Evolutionary conservation across 1,284 basidiomycete species (phyloP).

Genomic region (Earliella scabrosa): DNA sequence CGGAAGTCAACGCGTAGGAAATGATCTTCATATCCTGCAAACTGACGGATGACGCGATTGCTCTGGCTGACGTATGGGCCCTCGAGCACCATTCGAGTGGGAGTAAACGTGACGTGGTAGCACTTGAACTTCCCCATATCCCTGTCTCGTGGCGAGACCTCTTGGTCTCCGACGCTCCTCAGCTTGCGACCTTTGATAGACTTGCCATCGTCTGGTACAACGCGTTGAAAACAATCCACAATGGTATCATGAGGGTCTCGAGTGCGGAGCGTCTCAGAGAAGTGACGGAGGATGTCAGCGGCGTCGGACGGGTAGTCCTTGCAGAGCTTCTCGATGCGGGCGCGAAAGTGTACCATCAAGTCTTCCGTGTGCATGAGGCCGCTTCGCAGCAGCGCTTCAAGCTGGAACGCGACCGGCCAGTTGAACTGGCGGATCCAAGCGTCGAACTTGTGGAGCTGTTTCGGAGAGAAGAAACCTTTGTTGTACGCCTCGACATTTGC

Average conservation of each 20-base stretch:
- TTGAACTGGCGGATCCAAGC: conserved; percentile 45
- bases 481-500: conserved; percentile 50
- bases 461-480: conserved; percentile 52
- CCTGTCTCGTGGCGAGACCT: not conserved
- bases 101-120: conserved; percentile 71
- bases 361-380: conserved; percentile 61
- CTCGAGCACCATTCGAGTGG: conserved; percentile 71
- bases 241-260: conserved; percentile 49
- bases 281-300: conserved; percentile 55
- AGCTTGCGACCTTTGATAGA: conserved; percentile 2
- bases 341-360: conserved; percentile 46
- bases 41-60: conserved; percentile 66
- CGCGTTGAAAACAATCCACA: conserved; percentile 50
- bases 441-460: conserved; percentile 49
- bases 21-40: conserved; percentile 57
- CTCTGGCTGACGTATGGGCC: conserved; percentile 74
- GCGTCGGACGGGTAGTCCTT: conserved; percentile 36
- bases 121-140: conserved; percentile 51
- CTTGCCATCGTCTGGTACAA: conserved; percentile 21
- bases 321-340: conserved; percentile 46
- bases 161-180: not conserved
- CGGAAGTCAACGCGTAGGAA: conserved; percentile 81
- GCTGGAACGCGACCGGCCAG: conserved; percentile 72
- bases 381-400: conserved; percentile 67
- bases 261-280: conserved; percentile 47